Conservation (phyloP, 495 filamentous ascomycete genomes). For the Tuber indicum region DNA sequence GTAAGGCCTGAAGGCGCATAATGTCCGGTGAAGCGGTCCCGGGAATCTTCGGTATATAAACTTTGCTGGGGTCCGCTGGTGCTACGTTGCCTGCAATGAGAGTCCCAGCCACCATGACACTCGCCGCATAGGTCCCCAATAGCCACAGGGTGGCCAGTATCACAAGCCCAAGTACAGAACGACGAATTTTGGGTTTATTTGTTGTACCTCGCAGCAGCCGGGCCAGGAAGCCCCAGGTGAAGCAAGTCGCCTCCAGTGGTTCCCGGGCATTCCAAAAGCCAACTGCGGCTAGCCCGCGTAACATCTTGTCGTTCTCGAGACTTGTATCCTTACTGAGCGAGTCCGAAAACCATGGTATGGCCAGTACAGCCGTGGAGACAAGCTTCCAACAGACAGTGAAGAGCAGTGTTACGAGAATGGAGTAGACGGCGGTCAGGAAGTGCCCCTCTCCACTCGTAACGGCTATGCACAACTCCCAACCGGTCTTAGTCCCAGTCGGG, state of each 20-base stretch:
- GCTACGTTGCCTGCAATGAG: neutral
- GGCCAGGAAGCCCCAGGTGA: neutral
- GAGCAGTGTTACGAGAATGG: neutral
- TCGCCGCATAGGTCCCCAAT: neutral
- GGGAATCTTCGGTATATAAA: neutral
- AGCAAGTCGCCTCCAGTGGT: neutral
- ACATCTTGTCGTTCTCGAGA: too few relatives aligned
- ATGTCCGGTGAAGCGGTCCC: neutral
- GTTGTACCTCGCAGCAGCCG: fast-evolving
- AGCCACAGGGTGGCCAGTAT: neutral
- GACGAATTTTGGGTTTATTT: too few relatives aligned
- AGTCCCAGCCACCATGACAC: neutral
- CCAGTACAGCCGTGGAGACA: neutral
- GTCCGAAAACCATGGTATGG: too few relatives aligned
- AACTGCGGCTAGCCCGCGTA: neutral
- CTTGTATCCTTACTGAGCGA: too few relatives aligned
- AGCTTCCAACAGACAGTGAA: neutral
- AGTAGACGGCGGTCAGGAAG: neutral
- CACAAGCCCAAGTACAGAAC: neutral
- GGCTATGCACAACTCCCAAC: neutral
- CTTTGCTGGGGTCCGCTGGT: neutral
- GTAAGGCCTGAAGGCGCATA: neutral
- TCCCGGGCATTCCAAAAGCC: slow-evolving; percentile 6
- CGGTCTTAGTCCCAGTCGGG: neutral
- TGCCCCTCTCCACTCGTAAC: neutral